These are phyloP conservation scores for Pseudogymnoascus sp. DNA, from an alignment of 2,329 filamentous ascomycete species.

Conservation along the genomic window DNA sequence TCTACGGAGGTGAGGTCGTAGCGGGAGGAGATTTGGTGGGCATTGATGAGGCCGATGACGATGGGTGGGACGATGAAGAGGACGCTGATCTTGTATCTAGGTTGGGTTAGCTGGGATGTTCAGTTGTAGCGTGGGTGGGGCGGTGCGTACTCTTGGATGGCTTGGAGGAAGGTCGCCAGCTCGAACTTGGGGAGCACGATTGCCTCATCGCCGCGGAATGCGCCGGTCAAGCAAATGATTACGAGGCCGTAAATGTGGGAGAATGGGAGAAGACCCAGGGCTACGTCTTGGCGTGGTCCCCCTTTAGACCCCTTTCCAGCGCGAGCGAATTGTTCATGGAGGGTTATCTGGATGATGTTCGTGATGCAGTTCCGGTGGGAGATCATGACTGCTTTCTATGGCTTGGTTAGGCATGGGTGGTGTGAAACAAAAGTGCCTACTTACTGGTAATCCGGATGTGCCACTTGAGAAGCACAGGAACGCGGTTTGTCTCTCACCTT, in stretches of 20 bases:
- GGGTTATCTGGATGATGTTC: constrained; percentile 59
- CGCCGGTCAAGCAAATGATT: constrained; percentile 56
- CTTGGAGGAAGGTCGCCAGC: constrained; percentile 53
- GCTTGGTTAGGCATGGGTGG: background rate
- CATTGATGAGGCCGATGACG: constrained; percentile 68
- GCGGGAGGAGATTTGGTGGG: constrained; percentile 51
- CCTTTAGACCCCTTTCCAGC: background rate
- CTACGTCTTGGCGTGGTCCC: constrained; percentile 30
- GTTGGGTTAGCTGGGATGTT: background rate
- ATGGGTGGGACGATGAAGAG: constrained; percentile 68
- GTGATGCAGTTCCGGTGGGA: constrained; percentile 73
- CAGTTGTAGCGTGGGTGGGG: background rate
- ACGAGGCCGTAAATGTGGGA: constrained; percentile 74
- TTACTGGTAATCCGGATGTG: constrained; percentile 71
- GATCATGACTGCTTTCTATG: constrained; percentile 75
- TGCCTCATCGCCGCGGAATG: constrained; percentile 66
- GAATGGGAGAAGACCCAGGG: constrained; percentile 65
- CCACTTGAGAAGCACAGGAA: constrained; percentile 77
- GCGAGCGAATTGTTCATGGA: constrained; percentile 32
- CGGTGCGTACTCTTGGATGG: constrained; percentile 50
- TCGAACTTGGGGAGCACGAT: constrained; percentile 74
- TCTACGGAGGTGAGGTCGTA: constrained; percentile 66
- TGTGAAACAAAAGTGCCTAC: constrained; percentile 18
- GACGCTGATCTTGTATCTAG: constrained; percentile 52
- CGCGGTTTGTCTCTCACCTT: constrained; percentile 59